These are phyloP conservation scores for Podosphaera aphanis DNA, from an alignment of 2,329 filamentous ascomycete genomes.

Conservation along the genomic window DNA sequence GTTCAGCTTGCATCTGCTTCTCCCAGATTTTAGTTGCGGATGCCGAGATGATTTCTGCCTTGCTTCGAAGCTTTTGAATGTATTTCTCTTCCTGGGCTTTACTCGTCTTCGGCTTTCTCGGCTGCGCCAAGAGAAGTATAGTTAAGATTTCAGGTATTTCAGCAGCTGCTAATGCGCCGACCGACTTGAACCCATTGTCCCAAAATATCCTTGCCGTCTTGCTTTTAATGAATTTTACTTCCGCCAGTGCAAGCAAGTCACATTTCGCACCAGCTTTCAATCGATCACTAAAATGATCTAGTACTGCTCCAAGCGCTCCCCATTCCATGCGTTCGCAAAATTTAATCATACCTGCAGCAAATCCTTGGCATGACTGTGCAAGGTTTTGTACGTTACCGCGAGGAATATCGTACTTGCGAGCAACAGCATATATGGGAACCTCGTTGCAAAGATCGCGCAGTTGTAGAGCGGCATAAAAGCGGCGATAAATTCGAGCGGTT, in stretches of 20 bases:
- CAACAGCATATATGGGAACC: slow-evolving; percentile 43
- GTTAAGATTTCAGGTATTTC: slow-evolving; percentile 44
- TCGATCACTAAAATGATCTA: slow-evolving; percentile 55
- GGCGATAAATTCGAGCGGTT: slow-evolving; percentile 37
- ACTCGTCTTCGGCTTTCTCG: slow-evolving; percentile 35
- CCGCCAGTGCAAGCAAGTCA: slow-evolving; percentile 46
- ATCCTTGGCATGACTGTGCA: slow-evolving; percentile 53
- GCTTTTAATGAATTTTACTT: slow-evolving; percentile 55
- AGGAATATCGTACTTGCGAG: slow-evolving; percentile 45
- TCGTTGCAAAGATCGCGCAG: slow-evolving; percentile 63
- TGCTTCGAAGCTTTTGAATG: slow-evolving; percentile 37
- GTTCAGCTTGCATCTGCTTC: slow-evolving; percentile 9
- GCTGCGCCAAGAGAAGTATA: slow-evolving; percentile 50
- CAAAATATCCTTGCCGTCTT: slow-evolving; percentile 51
- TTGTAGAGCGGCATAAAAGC: slow-evolving; percentile 54
- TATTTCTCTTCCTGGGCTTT: slow-evolving; percentile 34
- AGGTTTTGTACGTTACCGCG: slow-evolving; percentile 49
- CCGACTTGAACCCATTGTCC: slow-evolving; percentile 50
- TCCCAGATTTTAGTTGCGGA: slow-evolving; percentile 48
- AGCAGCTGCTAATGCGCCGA: slow-evolving; percentile 45
- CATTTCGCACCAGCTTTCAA: slow-evolving; percentile 42
- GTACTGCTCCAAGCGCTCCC: slow-evolving; percentile 44
- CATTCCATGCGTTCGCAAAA: slow-evolving; percentile 60
- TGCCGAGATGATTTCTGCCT: slow-evolving; percentile 43
- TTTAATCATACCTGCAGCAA: slow-evolving; percentile 57